phyloP scores from a whole-genome alignment of 306 rosid species.

The Potentilla sterilis region DNA sequence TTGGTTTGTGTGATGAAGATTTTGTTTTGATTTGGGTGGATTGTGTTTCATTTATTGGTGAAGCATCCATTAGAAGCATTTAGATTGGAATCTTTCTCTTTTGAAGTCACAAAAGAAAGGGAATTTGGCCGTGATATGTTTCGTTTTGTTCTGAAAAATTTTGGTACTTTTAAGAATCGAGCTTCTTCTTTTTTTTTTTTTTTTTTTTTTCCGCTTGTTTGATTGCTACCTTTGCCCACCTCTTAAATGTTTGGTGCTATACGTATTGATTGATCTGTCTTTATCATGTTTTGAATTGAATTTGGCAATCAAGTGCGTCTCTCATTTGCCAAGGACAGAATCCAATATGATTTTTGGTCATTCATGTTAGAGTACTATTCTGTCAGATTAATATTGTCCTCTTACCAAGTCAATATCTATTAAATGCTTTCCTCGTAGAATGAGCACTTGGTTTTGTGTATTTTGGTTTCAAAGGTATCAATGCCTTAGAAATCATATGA shows the following conservation, averaged over 20 bases:
- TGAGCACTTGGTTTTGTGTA: not conserved
- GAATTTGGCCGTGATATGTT: not conserved
- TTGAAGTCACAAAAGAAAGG: not conserved
- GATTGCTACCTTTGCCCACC: not conserved
- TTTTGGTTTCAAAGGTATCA: not conserved
- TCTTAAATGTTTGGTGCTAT: not conserved
- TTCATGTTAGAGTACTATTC: not conserved
- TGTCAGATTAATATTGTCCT: not conserved
- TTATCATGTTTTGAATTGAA: not conserved
- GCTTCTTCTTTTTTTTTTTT: not conserved
- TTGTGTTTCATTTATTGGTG: not conserved
- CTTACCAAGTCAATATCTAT: not conserved
- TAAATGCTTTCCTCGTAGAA: not conserved
- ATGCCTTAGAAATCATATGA: not conserved
- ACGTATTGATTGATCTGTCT: slow-evolving; percentile 2
- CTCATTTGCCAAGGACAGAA: not conserved
- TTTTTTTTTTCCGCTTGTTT: not conserved
- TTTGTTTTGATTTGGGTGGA: slow-evolving; percentile 5
- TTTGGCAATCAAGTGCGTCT: not conserved
- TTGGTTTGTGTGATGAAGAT: not conserved
- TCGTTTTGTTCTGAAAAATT: not conserved
- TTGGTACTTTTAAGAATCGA: not conserved
- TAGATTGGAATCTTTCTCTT: slow-evolving; percentile 1
- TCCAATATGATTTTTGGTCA: not conserved
- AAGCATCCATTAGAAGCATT: not conserved